These are phyloP conservation scores for Botrytis fragariae DNA, from an alignment of 2,329 filamentous ascomycete species.

Conservation along the genomic window DNA sequence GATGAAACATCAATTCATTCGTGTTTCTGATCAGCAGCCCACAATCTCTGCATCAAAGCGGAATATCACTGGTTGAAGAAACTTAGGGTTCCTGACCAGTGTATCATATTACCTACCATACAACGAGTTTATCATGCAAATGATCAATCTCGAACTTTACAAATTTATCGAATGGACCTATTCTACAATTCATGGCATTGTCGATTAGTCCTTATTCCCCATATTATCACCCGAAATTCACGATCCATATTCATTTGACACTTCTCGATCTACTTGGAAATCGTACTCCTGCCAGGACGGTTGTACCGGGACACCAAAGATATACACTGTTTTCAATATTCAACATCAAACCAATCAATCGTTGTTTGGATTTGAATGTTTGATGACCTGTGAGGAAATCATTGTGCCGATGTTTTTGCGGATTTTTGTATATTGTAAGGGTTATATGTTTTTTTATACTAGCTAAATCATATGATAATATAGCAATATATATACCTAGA, in stretches of 20 bases:
- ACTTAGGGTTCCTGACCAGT: slow-evolving; percentile 11
- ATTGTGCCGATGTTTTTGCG: not conserved
- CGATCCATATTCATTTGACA: not conserved
- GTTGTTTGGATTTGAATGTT: not conserved
- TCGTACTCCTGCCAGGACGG: not conserved
- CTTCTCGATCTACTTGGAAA: not conserved
- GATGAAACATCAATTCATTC: slow-evolving; percentile 15
- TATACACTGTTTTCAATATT: not conserved
- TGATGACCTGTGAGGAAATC: not conserved
- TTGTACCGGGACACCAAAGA: not conserved
- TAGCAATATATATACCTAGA: not conserved
- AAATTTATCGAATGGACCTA: not conserved
- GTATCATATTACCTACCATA: slow-evolving; percentile 9
- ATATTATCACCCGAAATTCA: not conserved
- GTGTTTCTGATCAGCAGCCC: not conserved
- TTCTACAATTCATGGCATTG: not conserved
- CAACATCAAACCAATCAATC: not conserved
- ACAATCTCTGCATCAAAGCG: slow-evolving; percentile 1
- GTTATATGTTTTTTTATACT: not conserved
- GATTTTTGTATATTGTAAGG: not conserved
- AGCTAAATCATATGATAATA: not conserved
- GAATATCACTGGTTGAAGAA: slow-evolving; percentile 7
- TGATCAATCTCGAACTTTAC: slow-evolving; percentile 1
- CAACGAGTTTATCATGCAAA: slow-evolving; percentile 7
- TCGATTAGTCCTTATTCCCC: not conserved